A percentile compares a stretch with the other conserved stretches of the same genome.
Conservation (phyloP, 2,329 filamentous ascomycete species). For the Atkinsonella hypoxylon region DNA sequence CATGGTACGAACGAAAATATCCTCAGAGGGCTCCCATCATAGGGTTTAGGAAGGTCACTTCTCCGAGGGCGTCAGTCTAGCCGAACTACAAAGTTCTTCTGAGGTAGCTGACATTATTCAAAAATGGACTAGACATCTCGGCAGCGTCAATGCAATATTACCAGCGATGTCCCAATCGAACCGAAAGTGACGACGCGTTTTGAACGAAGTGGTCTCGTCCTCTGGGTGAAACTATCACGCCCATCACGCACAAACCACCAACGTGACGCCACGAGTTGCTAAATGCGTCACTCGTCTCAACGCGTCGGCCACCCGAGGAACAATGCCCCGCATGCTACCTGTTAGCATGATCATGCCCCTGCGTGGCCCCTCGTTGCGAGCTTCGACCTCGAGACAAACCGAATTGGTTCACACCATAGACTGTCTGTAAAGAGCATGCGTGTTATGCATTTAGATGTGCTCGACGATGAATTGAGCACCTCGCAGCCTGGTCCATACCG, state of each 20-base stretch:
- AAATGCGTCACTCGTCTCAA: neutral
- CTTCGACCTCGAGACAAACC: too few species aligned
- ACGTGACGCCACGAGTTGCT: neutral
- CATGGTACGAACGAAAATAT: neutral
- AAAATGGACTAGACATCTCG: neutral
- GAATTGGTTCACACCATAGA: too few species aligned
- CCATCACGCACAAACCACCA: neutral
- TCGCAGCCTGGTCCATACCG: too few species aligned
- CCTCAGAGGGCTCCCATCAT: neutral
- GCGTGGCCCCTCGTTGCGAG: too few species aligned
- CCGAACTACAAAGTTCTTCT: neutral
- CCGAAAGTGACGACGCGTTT: neutral
- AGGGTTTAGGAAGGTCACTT: neutral
- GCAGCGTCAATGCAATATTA: neutral
- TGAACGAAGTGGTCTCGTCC: too few species aligned
- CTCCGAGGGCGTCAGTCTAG: neutral
- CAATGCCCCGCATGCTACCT: neutral
- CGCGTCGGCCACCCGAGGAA: neutral
- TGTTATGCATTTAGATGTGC: too few species aligned
- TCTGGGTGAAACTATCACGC: neutral
- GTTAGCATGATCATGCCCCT: too few species aligned
- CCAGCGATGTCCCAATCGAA: neutral
- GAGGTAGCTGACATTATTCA: neutral
- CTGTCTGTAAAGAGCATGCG: too few species aligned
- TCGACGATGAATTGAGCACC: neutral